Percentiles rank a stretch among this genome's conserved stretches.
These are phyloP conservation scores for Chytriomyces sp. DNA, from an alignment of 192 early-diverging fungal species.

Conservation along the genomic window DNA sequence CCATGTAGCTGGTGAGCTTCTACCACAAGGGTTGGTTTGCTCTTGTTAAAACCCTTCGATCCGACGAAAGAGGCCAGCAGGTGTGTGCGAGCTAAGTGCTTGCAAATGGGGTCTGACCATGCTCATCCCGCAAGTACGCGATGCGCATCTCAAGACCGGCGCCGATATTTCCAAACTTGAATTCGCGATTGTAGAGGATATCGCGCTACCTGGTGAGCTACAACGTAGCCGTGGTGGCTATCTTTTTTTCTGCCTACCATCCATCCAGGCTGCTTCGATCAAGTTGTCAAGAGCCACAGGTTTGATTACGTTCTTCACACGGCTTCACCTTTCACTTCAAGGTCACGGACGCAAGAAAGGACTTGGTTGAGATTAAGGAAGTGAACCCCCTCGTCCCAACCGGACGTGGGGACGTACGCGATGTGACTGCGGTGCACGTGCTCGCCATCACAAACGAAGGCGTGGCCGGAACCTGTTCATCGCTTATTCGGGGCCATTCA, in stretches of 20 bases:
- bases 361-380: slow-evolving; percentile 37
- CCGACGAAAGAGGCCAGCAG: slow-evolving; percentile 31
- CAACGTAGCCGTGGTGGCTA: too few species aligned
- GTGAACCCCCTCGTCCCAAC: slow-evolving; percentile 1
- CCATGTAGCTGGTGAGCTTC: slow-evolving; percentile 47
- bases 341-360: slow-evolving; percentile 29
- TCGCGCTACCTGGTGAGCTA: slow-evolving; percentile 22
- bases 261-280: slow-evolving; percentile 38
- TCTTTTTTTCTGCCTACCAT: too few species aligned
- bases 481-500: slow-evolving; percentile 14
- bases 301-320: slow-evolving; percentile 45
- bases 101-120: background rate
- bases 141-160: background rate
- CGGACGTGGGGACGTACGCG: slow-evolving; percentile 37
- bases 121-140: background rate
- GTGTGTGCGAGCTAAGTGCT: slow-evolving; percentile 18
- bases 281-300: slow-evolving; percentile 47
- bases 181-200: slow-evolving; percentile 40
- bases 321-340: slow-evolving; percentile 42
- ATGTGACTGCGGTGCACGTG: slow-evolving; percentile 36
- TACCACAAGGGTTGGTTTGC: slow-evolving; percentile 40
- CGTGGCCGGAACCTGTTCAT: slow-evolving; percentile 31
- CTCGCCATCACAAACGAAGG: slow-evolving; percentile 20
- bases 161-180: background rate
- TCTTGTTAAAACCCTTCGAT: slow-evolving; percentile 43